phyloP scores from a whole-genome alignment of 208 protist genomes.

The Leishmania guyanensis region DNA sequence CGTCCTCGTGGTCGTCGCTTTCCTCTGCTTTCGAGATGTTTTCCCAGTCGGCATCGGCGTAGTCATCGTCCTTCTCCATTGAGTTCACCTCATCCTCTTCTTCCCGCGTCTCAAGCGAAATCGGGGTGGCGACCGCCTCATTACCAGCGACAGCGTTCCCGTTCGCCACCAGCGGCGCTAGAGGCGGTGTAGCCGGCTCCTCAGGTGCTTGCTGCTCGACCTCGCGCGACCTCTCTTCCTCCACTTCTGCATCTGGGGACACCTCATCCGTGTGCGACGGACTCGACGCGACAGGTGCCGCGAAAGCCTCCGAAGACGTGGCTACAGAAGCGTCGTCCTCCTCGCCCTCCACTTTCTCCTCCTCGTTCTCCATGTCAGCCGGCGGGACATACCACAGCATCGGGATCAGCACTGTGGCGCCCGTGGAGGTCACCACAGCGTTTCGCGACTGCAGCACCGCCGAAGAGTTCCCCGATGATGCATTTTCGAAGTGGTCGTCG shows the following conservation, averaged over 20 bases:
- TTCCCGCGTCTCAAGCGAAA: neutral
- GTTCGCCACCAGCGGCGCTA: neutral
- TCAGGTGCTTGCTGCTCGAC: slow-evolving; percentile 1
- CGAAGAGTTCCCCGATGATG: neutral
- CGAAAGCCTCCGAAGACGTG: neutral
- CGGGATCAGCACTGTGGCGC: neutral
- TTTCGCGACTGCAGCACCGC: neutral
- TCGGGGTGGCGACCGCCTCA: neutral
- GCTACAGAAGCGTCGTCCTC: neutral
- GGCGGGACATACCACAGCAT: neutral
- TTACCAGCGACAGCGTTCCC: neutral
- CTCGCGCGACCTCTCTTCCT: neutral
- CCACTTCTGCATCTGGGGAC: neutral
- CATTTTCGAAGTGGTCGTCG: slow-evolving; percentile 6
- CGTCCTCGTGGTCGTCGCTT: neutral
- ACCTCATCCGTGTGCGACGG: neutral
- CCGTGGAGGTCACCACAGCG: neutral
- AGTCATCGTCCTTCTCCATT: slow-evolving; percentile 2
- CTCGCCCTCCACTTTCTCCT: neutral
- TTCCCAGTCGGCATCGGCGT: neutral
- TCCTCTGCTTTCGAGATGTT: slow-evolving; percentile 4
- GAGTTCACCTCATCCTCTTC: neutral
- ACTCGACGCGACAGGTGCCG: neutral
- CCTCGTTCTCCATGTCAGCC: neutral
- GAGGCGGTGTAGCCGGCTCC: neutral